phyloP scores from a whole-genome alignment of 2,329 filamentous ascomycete species.

The Coniochaeta pulveracea region DNA sequence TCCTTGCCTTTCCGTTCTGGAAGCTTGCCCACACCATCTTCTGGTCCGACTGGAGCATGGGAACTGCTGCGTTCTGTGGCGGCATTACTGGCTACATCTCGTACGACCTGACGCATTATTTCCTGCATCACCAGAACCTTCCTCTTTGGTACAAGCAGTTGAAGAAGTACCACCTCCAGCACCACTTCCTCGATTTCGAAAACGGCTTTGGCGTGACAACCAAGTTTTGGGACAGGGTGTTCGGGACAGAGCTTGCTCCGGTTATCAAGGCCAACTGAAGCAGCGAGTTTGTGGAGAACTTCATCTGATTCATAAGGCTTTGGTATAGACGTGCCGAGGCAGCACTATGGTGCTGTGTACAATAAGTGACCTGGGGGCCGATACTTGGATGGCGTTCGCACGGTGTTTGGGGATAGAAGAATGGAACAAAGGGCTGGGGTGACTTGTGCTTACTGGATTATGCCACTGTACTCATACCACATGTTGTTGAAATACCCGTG shows the following conservation, averaged over 20 bases:
- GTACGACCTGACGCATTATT: constrained; percentile 98
- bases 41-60: constrained; percentile 75
- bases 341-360: too few species aligned
- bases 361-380: too few species aligned
- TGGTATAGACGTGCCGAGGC: too few species aligned
- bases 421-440: too few species aligned
- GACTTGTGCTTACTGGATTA: too few species aligned
- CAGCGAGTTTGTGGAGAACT: too few species aligned
- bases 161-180: constrained; percentile 95
- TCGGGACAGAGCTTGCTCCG: constrained; percentile 69
- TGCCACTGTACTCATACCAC: too few species aligned
- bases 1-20: constrained; percentile 83
- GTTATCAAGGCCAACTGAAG: constrained; percentile 23
- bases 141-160: constrained; percentile 81
- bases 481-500: too few species aligned
- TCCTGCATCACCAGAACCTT: constrained; percentile 89
- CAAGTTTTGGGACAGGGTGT: constrained; percentile 88
- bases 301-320: too few species aligned
- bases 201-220: constrained; percentile 96
- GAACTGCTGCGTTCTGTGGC: constrained; percentile 69
- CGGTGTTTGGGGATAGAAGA: too few species aligned
- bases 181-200: constrained; percentile 97
- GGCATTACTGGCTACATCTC: constrained; percentile 92
- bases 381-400: too few species aligned
- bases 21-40: constrained; percentile 77